Conservation (phyloP, 805 yeast species). For the Cephaloascus fragrans region DNA sequence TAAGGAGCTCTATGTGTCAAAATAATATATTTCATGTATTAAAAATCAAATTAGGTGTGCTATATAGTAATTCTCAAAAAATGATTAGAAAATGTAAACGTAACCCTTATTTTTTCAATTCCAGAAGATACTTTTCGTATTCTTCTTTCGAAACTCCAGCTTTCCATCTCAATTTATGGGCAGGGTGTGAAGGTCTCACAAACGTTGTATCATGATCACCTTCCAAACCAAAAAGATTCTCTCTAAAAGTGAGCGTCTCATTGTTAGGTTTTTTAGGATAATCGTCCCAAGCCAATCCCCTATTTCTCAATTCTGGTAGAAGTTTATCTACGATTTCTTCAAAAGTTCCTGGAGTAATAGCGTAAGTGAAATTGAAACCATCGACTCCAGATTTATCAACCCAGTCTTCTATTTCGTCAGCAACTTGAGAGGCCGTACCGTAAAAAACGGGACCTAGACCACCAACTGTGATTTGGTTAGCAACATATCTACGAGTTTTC, state of each 20-base stretch:
- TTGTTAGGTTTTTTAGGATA: conserved; percentile 20
- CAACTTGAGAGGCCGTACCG: conserved; percentile 27
- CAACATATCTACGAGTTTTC: conserved; percentile 15
- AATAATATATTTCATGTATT: no score
- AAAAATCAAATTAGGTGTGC: no score
- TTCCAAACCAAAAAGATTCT: conserved; percentile 19
- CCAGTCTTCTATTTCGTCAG: conserved; percentile 28
- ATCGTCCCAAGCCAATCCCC: conserved; percentile 25
- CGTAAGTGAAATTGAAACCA: conserved; percentile 30
- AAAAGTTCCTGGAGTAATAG: conserved; percentile 23
- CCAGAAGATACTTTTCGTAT: no score
- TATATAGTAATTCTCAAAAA: no score
- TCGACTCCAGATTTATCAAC: conserved; percentile 27
- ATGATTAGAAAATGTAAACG: no score
- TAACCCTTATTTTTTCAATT: no score
- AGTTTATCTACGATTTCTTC: conserved; percentile 25
- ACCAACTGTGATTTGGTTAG: conserved; percentile 17
- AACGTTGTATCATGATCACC: no score
- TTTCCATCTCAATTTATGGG: conserved; percentile 10
- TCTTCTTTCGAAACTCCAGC: conserved; percentile 15
- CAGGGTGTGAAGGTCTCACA: conserved; percentile 12
- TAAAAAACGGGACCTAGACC: conserved; percentile 22
- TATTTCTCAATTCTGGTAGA: conserved; percentile 23
- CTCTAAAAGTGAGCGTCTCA: conserved; percentile 24
- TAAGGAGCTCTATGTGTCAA: no score